Evolutionary conservation across 2,329 filamentous ascomycete genomes (phyloP).

Genomic region (Paecilomyces dactylethromorphus): DNA sequence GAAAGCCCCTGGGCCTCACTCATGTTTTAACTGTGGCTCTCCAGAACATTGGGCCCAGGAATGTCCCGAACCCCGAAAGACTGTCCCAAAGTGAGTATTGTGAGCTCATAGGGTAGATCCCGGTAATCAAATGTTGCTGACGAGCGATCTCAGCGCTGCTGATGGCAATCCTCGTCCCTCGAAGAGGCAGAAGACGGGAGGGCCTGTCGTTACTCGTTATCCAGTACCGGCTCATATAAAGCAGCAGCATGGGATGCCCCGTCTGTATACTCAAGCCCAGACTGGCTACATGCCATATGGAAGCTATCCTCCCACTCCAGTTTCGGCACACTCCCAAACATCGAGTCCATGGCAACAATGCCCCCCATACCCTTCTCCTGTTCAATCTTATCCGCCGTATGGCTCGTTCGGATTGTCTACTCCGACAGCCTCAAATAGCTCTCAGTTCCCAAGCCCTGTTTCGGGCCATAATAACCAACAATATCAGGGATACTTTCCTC

Average conservation of each 20-base stretch:
- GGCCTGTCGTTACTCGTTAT: conserved; percentile 13
- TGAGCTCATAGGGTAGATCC: background rate
- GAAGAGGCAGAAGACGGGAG: conserved; percentile 21
- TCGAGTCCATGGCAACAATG: conserved; percentile 15
- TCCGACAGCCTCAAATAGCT: conserved; percentile 11
- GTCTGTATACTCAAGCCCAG: conserved; percentile 11
- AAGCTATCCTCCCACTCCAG: conserved; percentile 13
- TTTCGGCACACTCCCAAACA: conserved; percentile 9
- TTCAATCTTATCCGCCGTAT: conserved; percentile 15
- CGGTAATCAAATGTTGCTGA: background rate
- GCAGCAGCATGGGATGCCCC: conserved; percentile 9
- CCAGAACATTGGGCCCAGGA: conserved; percentile 25
- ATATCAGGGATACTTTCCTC: conserved; percentile 9
- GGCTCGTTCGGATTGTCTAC: conserved; percentile 12
- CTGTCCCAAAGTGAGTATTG: conserved; percentile 23
- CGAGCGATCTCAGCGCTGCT: conserved; percentile 6
- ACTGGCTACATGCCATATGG: conserved; percentile 4
- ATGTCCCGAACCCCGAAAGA: conserved; percentile 24
- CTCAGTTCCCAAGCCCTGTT: conserved; percentile 9
- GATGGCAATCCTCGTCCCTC: conserved; percentile 13
- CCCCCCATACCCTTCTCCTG: conserved; percentile 9
- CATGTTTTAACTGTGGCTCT: conserved; percentile 29
- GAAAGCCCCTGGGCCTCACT: conserved; percentile 10
- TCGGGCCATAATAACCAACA: conserved; percentile 5
- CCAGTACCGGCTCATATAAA: conserved; percentile 12